phyloP scores from a whole-genome alignment of 805 yeast species.

The Saccharomyces jurei region DNA sequence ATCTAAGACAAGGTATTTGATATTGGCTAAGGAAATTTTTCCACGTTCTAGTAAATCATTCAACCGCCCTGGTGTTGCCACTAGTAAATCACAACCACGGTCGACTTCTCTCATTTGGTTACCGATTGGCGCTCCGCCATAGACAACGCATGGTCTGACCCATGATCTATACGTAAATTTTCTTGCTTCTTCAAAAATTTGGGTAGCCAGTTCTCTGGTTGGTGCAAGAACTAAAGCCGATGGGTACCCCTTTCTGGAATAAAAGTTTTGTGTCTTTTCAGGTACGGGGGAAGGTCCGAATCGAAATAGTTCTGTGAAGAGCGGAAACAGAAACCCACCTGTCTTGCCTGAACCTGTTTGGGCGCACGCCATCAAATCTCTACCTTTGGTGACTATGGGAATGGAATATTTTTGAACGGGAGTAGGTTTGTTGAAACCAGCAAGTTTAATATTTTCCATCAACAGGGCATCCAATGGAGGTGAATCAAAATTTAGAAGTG shows the following conservation, averaged over 20 bases:
- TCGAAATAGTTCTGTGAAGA: constrained; percentile 76
- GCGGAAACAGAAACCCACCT: constrained; percentile 97
- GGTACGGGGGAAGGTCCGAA: constrained; percentile 69
- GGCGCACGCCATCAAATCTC: constrained; percentile 94
- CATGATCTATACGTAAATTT: constrained; percentile 96
- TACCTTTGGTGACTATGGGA: constrained; percentile 77
- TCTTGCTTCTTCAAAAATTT: constrained; percentile 89
- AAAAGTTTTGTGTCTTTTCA: constrained; percentile 28
- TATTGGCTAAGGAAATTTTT: constrained; percentile 74
- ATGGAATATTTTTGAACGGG: constrained; percentile 91
- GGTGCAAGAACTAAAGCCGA: constrained; percentile 93
- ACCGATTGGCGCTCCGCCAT: constrained; percentile 95
- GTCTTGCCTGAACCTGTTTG: constrained; percentile 99
- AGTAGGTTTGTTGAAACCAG: constrained; percentile 89
- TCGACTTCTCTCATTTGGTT: constrained; percentile 77
- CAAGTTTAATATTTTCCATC: constrained; percentile 75
- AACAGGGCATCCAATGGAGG: constrained; percentile 86
- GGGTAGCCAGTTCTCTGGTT: constrained; percentile 95
- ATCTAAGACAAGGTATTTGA: constrained; percentile 87
- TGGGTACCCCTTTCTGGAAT: constrained; percentile 76
- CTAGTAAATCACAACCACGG: constrained; percentile 89
- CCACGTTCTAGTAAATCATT: constrained; percentile 93
- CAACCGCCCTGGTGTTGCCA: constrained; percentile 98
- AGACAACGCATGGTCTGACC: constrained; percentile 92
- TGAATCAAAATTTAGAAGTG: constrained; percentile 71